These are phyloP conservation scores for Wickerhamomyces ciferrii DNA, from an alignment of 805 yeast genomes.

Conservation along the genomic window DNA sequence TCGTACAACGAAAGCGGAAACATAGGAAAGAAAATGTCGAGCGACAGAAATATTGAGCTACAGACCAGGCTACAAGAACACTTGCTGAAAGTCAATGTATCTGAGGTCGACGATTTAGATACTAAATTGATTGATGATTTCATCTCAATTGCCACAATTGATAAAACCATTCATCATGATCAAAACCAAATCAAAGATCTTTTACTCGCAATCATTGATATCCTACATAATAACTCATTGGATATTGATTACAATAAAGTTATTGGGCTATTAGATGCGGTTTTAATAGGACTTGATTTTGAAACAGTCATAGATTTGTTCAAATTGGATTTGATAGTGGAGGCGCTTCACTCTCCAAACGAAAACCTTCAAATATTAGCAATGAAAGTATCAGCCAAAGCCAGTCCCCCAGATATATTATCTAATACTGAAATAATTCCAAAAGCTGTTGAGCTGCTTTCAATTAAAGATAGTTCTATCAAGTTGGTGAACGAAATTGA, in stretches of 20 bases:
- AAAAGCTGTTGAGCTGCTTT: conserved; percentile 3
- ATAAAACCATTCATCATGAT: conserved; percentile 4
- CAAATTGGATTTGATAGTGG: conserved; percentile 10
- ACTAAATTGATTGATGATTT: not conserved
- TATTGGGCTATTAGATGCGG: conserved; percentile 10
- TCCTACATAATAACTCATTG: conserved; percentile 5
- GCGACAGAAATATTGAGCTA: not conserved
- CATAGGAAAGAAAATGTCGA: not conserved
- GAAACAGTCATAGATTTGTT: conserved; percentile 13
- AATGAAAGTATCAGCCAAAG: conserved; percentile 13
- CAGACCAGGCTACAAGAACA: not conserved
- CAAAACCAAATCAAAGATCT: conserved; percentile 3
- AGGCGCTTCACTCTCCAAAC: conserved; percentile 14
- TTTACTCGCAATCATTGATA: not conserved
- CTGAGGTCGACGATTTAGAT: not conserved
- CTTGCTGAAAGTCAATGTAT: not conserved
- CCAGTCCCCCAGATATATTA: conserved; percentile 18
- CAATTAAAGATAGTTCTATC: conserved; percentile 3
- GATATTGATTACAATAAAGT: conserved; percentile 9
- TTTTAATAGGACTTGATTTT: conserved; percentile 10
- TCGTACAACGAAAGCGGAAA: too few relatives aligned
- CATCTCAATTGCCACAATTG: conserved; percentile 2
- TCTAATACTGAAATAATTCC: conserved; percentile 19
- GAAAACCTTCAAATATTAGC: conserved; percentile 15
- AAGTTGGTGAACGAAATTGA: conserved; percentile 16